Evolutionary conservation across 1,284 basidiomycete species (phyloP).

Genomic region (Microbotryum lychnidis-dioicae): DNA sequence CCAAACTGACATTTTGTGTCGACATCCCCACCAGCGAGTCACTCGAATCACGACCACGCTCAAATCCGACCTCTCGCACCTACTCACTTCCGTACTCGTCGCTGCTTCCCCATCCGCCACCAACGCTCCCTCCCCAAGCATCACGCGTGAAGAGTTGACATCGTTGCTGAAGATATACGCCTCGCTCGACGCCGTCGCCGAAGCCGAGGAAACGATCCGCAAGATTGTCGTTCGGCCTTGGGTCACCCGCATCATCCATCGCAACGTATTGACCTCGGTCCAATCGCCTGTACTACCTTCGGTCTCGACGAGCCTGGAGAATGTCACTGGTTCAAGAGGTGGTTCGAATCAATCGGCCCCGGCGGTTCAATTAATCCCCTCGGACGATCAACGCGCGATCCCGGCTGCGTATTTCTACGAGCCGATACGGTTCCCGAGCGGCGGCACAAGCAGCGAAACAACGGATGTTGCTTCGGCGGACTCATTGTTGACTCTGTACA

Average conservation of each 20-base stretch:
- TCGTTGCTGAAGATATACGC: constrained; percentile 63
- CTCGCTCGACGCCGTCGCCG: constrained; percentile 64
- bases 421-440: constrained; percentile 14
- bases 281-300: constrained; percentile 53
- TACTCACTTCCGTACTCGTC: constrained; percentile 54
- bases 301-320: not conserved
- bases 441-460: constrained; percentile 39
- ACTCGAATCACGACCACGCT: constrained; percentile 69
- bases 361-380: not conserved
- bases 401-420: constrained; percentile 26
- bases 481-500: constrained; percentile 64
- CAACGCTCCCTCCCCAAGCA: not conserved
- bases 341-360: not conserved
- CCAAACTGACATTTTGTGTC: not conserved
- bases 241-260: constrained; percentile 65
- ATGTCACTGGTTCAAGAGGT: not conserved
- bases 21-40: constrained; percentile 52
- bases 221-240: constrained; percentile 61
- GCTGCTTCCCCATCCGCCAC: constrained; percentile 6
- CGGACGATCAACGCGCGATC: constrained; percentile 4
- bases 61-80: constrained; percentile 69
- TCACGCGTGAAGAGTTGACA: constrained; percentile 21
- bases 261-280: constrained; percentile 51
- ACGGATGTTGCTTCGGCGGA: constrained; percentile 42
- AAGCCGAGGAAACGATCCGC: constrained; percentile 75